Base-by-base conservation (phyloP, 768 basidiomycete genomes). In the Lactarius hengduanensis region DNA sequence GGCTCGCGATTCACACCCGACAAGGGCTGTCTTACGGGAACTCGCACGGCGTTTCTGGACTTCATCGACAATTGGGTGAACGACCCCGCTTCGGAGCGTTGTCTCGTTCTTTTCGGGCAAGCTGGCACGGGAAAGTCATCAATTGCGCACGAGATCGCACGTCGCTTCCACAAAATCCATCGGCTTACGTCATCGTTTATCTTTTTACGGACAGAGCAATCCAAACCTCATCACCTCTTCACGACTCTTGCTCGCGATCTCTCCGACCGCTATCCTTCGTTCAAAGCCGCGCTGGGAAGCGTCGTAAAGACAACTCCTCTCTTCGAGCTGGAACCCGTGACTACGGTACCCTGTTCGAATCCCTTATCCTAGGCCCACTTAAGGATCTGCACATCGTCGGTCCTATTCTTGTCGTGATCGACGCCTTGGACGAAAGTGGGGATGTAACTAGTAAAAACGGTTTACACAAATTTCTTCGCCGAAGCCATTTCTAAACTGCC, bases 231-330 rank as follows among this genome's bases (percentile, higher is more conserved):
- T 30, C 56, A 34, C 16, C 30, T 57, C 5, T 59, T 43, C 58
- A 59, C 58, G 40, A 59, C 58, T 18, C 58, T 59, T 10, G 28
- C 28, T 40, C 34, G n/a, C 38, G 38, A 38, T 38, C 58, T 59
- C 38, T 15, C n/a, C 22, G 34, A 38, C 34, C 34, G 38, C 15
- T 59, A 22, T 20, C 58, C 38, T 16, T 59, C 38, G 38, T 50
- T 22, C 11, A 50, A 50, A 50, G 22, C 22, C 0, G 47, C 47
- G 5, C 47, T 50, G 5, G 58, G 38, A 40, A 26, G 26, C 13
- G 16, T 26, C 36, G 16, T 26, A 10, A 34, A 43, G 32, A 15
- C 16, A 36, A 30, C 13, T n/a, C 58, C 11, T 26, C 58, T 26
- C 58, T 59, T 41, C 38, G 58, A 38, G 1, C 20, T 4, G 38